phyloP scores from a whole-genome alignment of 306 rosid species.

The Casuarina equisetifolia region DNA sequence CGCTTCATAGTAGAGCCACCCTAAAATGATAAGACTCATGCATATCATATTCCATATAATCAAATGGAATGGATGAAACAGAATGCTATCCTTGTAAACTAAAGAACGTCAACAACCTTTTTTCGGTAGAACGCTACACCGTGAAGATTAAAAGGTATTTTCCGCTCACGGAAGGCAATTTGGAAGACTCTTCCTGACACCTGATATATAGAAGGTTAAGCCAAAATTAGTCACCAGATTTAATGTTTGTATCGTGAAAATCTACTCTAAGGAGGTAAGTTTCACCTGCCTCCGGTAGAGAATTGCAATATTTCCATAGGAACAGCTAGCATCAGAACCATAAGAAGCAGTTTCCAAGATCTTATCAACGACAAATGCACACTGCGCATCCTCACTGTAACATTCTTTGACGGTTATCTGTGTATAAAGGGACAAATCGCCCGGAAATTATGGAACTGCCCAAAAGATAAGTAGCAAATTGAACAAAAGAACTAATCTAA shows the following conservation, averaged over 20 bases:
- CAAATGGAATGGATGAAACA: background rate
- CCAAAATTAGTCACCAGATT: background rate
- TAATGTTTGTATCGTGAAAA: conserved; percentile 4
- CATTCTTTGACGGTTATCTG: conserved; percentile 85
- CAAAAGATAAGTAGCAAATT: conserved; percentile 20
- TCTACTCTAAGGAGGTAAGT: conserved; percentile 33
- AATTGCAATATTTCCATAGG: conserved; percentile 73
- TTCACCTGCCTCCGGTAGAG: conserved; percentile 96
- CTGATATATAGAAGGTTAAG: conserved; percentile 38
- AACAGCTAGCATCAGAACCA: conserved; percentile 49
- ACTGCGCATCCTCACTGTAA: conserved; percentile 83
- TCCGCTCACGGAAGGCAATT: conserved; percentile 84
- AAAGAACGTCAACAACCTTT: conserved; percentile 55
- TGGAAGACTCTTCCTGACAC: conserved; percentile 90
- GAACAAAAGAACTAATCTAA: conserved; percentile 17
- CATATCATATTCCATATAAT: conserved; percentile 5
- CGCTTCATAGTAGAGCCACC: background rate
- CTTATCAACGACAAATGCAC: conserved; percentile 87
- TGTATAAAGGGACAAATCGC: conserved; percentile 22
- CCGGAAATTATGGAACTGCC: background rate
- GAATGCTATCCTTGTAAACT: conserved; percentile 9
- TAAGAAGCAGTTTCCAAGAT: conserved; percentile 60
- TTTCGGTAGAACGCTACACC: conserved; percentile 91
- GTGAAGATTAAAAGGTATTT: conserved; percentile 85
- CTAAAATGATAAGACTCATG: background rate